Base-by-base conservation (phyloP, 441 rosid species). In the Metrosideros polymorpha region DNA sequence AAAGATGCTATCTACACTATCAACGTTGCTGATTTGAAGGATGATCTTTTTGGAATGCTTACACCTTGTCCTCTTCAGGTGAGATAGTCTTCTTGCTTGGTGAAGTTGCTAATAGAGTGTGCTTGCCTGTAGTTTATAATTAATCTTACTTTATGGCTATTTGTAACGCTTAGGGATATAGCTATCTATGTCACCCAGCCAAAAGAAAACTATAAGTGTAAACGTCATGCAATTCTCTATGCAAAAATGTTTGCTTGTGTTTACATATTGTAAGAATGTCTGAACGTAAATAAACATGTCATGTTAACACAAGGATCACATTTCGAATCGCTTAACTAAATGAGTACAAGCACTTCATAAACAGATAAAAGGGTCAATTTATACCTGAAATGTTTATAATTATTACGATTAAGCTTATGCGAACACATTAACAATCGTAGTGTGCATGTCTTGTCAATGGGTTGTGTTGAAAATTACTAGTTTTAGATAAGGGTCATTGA, bases 1-100 rank as follows among this genome's bases (percentile, higher is more conserved):
- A 83, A 83, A 54, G 57, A 83, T 83, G 84, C 84, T 83, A 83
- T 83, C n/a, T 83, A 83, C 55, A 83, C 84, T 83, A 19, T 83
- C 43, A 25, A 83, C 52, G 84, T 27, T 19, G 61, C 84, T 19
- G 84, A 83, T 50, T 83, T 83, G 84, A 83, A 83, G 84, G 84
- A 83, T 52, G 84, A 83, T 83, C 84, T 83, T 39, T 83, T 83
- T 52, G 84, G 84, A 47, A 49, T 52, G 84, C 84, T 83, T 6
- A 83, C 84, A 18, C 84, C 84, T 51, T 83, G 84, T 83, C 61
- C 84, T 83, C 43, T 83, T 54, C 29, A 29, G 84, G 84, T 83
- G 84, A 51, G 61, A 71, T 71, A 83, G 17, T 32, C 59, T 83
- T 32, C 59, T 83, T 52, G 56, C 43, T 54, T 32, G 43, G 79